Conservation (phyloP, 805 yeast species). For the Kregervanrija delftensis region DNA sequence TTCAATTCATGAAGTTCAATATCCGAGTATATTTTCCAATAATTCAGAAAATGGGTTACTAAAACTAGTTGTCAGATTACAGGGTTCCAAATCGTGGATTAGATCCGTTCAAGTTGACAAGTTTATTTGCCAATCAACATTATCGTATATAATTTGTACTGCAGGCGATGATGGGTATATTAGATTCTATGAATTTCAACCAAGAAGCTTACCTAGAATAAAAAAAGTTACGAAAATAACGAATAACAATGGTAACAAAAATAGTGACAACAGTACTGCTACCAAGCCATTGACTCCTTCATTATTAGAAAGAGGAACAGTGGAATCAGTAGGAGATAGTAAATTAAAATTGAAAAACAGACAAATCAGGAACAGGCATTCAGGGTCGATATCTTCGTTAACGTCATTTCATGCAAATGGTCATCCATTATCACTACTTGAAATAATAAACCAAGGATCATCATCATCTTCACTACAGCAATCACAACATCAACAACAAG, state of each 20-base stretch:
- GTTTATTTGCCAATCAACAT: constrained; percentile 24
- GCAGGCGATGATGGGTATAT: constrained; percentile 52
- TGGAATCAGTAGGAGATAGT: not conserved
- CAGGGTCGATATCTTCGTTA: not conserved
- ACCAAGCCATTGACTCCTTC: not conserved
- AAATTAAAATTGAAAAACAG: not conserved
- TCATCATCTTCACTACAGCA: constrained; percentile 5
- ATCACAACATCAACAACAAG: not conserved
- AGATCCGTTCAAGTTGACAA: constrained; percentile 38
- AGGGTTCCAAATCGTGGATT: constrained; percentile 51
- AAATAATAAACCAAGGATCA: constrained; percentile 21
- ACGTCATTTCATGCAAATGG: constrained; percentile 1
- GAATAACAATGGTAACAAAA: not conserved
- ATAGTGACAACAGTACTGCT: not conserved
- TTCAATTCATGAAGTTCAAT: constrained; percentile 33
- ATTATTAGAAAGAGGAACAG: not conserved
- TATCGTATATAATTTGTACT: constrained; percentile 41
- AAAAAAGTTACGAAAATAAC: constrained; percentile 17
- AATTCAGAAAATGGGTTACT: constrained; percentile 15
- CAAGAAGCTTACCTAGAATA: constrained; percentile 33
- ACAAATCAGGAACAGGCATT: constrained; percentile 1
- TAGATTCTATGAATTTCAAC: constrained; percentile 48
- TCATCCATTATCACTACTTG: constrained; percentile 21
- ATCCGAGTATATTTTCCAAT: constrained; percentile 9
- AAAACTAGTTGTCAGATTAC: constrained; percentile 25